phyloP scores from a whole-genome alignment of 192 early-diverging fungal species.

The Coemansia sp. region DNA sequence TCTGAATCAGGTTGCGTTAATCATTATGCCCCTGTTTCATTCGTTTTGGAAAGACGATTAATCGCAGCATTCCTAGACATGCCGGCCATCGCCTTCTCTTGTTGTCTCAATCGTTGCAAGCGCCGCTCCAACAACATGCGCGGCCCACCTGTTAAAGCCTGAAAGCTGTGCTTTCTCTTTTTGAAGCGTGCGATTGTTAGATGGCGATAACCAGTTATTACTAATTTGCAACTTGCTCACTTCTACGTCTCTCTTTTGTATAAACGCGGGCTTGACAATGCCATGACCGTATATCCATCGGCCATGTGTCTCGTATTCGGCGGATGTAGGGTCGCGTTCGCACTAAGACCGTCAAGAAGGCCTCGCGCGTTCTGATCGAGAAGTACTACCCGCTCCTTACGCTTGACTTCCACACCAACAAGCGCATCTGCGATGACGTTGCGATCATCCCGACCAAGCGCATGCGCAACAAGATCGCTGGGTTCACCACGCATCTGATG shows the following conservation, averaged over 20 bases:
- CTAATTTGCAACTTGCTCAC: too few species aligned
- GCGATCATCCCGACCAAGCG: conserved; percentile 98
- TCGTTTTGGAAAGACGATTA: too few species aligned
- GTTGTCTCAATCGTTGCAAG: too few species aligned
- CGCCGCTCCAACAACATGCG: too few species aligned
- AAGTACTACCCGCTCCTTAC: conserved; percentile 99
- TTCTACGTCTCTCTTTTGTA: not conserved
- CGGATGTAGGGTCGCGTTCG: conserved; percentile 83
- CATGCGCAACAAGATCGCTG: conserved; percentile 99
- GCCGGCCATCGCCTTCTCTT: too few species aligned
- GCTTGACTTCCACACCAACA: conserved; percentile 99
- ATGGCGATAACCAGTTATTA: not conserved
- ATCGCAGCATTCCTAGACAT: too few species aligned
- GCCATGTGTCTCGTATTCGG: not conserved
- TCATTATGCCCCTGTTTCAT: too few species aligned
- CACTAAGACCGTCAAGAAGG: conserved; percentile 99
- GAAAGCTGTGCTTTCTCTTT: not conserved
- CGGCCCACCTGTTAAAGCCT: too few species aligned
- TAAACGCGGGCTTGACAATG: not conserved
- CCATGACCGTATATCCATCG: not conserved
- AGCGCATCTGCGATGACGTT: conserved; percentile 97
- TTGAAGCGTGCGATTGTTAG: not conserved
- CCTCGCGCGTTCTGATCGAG: conserved; percentile 99
- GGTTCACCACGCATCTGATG: conserved; percentile 99
- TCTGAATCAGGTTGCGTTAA: too few species aligned